Percentiles rank a stretch among this genome's conserved stretches.
These are phyloP conservation scores for Boletellus ananiceps DNA, from an alignment of 768 basidiomycete genomes.

Conservation along the genomic window DNA sequence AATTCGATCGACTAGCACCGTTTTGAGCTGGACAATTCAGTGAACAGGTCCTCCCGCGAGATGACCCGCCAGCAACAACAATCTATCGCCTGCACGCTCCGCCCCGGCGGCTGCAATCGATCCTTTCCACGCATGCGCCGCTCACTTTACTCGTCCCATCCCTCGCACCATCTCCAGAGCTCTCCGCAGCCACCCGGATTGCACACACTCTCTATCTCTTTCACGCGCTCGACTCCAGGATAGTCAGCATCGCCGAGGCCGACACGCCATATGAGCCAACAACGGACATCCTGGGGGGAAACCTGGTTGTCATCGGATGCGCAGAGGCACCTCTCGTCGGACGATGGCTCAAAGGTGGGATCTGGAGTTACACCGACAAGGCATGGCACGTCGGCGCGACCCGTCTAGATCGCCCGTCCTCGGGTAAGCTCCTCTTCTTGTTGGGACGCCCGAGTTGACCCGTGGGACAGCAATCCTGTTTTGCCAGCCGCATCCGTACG, in stretches of 20 bases:
- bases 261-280: constrained; percentile 13
- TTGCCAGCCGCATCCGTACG: constrained; percentile 40
- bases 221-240: constrained; percentile 64
- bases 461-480: constrained; percentile 46
- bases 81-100: constrained; percentile 5
- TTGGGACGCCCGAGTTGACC: background rate
- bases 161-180: constrained; percentile 27
- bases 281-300: constrained; percentile 33
- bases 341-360: constrained; percentile 27
- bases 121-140: constrained; percentile 52
- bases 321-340: constrained; percentile 32
- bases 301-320: constrained; percentile 56
- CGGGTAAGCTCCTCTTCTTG: constrained; percentile 8
- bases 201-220: constrained; percentile 64
- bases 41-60: constrained; percentile 7
- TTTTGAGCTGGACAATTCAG: background rate
- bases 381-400: constrained; percentile 11
- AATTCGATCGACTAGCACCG: too few relatives aligned
- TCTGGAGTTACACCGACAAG: constrained; percentile 20
- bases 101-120: constrained; percentile 52
- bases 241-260: constrained; percentile 39
- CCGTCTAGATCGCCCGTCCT: constrained; percentile 20
- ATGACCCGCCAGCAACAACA: background rate
- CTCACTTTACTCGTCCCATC: constrained; percentile 55
- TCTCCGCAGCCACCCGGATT: constrained; percentile 58